Percentiles rank a stretch among this genome's conserved stretches.
Conservation (phyloP, 768 basidiomycete species). For the Suillus fuscotomentosus region DNA sequence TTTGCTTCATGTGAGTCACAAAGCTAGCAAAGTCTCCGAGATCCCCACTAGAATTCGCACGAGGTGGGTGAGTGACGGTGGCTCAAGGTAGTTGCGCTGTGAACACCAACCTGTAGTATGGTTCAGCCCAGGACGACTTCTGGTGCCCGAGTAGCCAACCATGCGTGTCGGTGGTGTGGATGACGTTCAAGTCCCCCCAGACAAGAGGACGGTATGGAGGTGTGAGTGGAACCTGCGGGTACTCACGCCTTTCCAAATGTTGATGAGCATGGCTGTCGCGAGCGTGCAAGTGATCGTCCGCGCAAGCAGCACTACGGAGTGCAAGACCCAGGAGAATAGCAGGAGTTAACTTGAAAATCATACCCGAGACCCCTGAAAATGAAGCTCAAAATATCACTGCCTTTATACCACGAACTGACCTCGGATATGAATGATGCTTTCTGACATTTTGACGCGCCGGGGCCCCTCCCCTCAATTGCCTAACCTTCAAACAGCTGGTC, state of each 20-base stretch:
- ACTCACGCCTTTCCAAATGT: constrained; percentile 34
- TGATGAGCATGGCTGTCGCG: constrained; percentile 30
- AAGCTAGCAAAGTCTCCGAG: constrained; percentile 87
- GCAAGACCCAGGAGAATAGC: constrained; percentile 17
- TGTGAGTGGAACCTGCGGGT: constrained; percentile 41
- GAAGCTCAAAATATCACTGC: not conserved
- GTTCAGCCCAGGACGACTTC: constrained; percentile 68
- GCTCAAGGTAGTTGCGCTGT: not conserved
- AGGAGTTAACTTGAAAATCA: constrained; percentile 11
- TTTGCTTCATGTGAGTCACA: constrained; percentile 74
- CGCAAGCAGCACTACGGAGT: constrained; percentile 14
- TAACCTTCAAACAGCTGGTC: too few species aligned
- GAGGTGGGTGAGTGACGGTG: not conserved
- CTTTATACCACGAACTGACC: not conserved
- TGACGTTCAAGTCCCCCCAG: constrained; percentile 87
- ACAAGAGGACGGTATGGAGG: constrained; percentile 67
- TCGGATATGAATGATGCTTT: not conserved
- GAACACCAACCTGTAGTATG: constrained; percentile 58
- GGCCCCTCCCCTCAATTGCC: too few species aligned
- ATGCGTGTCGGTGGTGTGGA: constrained; percentile 85
- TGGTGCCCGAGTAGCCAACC: constrained; percentile 86
- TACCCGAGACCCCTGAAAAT: not conserved
- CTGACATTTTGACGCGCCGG: not conserved
- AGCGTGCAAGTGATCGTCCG: constrained; percentile 11
- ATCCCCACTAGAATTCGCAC: constrained; percentile 41